phyloP scores from a whole-genome alignment of 148 eudicot genomes.

The Chenopodium formosanum region DNA sequence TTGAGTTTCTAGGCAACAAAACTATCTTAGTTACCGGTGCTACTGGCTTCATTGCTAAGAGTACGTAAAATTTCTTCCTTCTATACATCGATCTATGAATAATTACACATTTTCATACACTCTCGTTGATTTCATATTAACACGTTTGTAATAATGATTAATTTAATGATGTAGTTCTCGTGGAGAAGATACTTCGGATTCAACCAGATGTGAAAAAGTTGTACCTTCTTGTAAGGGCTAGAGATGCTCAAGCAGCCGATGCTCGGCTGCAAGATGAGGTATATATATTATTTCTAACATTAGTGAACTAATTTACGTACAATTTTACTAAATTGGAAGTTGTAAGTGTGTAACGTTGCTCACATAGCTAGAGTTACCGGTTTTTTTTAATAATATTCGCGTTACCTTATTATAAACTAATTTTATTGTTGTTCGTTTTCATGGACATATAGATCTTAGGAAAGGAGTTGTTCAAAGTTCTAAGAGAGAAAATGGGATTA shows the following conservation, averaged over 20 bases:
- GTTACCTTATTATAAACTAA: too few relatives aligned
- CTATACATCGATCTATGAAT: neutral
- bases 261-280: conserved; percentile 16
- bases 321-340: too few relatives aligned
- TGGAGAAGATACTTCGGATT: conserved; percentile 17
- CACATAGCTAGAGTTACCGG: too few relatives aligned
- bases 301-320: too few relatives aligned
- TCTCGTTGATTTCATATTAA: too few relatives aligned
- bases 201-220: conserved; percentile 15
- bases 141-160: neutral
- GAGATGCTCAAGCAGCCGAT: neutral
- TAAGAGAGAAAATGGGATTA: conserved; percentile 11
- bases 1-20: neutral
- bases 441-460: conserved; percentile 24
- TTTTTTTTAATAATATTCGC: too few relatives aligned
- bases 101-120: too few relatives aligned
- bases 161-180: neutral
- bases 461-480: conserved; percentile 29
- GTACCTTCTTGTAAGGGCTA: conserved; percentile 18
- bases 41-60: neutral
- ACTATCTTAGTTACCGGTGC: neutral
- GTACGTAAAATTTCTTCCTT: neutral
- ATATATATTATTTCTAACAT: neutral
- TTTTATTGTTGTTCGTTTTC: neutral
- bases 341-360: too few relatives aligned